Evolutionary conservation across 768 basidiomycete species (phyloP).

Genomic region (Kwoniella bestiolae): DNA sequence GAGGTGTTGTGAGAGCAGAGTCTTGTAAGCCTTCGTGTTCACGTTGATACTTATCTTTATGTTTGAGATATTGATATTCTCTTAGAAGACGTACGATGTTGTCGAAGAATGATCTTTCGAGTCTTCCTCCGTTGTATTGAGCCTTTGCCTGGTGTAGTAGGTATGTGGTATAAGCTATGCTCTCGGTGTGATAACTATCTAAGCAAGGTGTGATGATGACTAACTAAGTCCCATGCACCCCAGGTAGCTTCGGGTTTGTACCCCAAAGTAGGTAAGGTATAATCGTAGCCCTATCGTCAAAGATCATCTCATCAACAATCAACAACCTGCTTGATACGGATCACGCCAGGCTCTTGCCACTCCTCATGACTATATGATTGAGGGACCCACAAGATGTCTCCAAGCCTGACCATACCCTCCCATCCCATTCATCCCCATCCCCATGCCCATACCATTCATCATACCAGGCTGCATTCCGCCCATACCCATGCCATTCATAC

Average conservation of each 20-base stretch:
- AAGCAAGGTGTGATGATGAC: too few relatives aligned
- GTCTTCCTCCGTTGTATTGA: slow-evolving; percentile 37
- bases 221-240: slow-evolving; percentile 50
- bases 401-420: slow-evolving; percentile 22
- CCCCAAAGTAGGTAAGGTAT: slow-evolving; percentile 36
- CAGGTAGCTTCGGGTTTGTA: slow-evolving; percentile 47
- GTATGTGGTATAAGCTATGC: too few relatives aligned
- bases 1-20: background rate
- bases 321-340: too few relatives aligned
- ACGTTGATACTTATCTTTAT: slow-evolving; percentile 3
- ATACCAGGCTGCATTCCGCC: slow-evolving; percentile 14
- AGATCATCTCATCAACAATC: background rate
- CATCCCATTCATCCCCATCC: slow-evolving; percentile 9
- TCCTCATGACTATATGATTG: background rate
- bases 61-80: slow-evolving; percentile 12
- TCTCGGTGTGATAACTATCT: too few relatives aligned
- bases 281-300: slow-evolving; percentile 44
- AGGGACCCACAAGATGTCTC: slow-evolving; percentile 16
- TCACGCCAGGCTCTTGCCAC: too few relatives aligned
- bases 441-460: slow-evolving; percentile 15
- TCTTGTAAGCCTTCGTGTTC: slow-evolving; percentile 16
- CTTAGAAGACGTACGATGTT: slow-evolving; percentile 45
- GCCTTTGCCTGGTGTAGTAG: slow-evolving; percentile 37
- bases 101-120: slow-evolving; percentile 53
- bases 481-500: slow-evolving; percentile 14